Conservation (phyloP, 768 basidiomycete species). For the Pulveroboletus sp. region DNA sequence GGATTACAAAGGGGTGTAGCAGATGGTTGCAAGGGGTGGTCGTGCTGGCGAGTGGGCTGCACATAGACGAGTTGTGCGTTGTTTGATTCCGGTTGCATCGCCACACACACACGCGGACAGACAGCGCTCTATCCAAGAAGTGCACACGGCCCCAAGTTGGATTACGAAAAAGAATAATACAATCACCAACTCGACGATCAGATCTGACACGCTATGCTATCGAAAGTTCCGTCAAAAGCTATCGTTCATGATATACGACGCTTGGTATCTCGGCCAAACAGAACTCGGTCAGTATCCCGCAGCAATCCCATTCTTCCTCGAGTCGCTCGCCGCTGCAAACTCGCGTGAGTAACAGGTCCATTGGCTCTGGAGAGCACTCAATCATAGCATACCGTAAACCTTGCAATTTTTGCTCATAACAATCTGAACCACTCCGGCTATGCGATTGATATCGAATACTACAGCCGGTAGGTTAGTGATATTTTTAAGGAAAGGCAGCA, state of each 20-base stretch:
- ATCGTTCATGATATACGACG: too few species aligned
- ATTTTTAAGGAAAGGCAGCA: background rate
- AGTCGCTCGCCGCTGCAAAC: slow-evolving; percentile 75
- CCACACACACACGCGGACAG: background rate
- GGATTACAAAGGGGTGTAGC: background rate
- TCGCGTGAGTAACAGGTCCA: background rate
- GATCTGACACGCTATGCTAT: too few species aligned
- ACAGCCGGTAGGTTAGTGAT: slow-evolving; percentile 1
- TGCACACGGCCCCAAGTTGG: too few species aligned
- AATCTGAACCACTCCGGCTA: slow-evolving; percentile 72
- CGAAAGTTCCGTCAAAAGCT: background rate
- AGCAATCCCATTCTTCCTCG: slow-evolving; percentile 88
- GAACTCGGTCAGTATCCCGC: slow-evolving; percentile 61
- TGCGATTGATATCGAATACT: slow-evolving; percentile 66
- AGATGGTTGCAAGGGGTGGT: background rate
- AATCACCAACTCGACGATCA: too few species aligned
- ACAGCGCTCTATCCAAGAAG: too few species aligned
- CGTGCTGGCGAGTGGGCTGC: background rate
- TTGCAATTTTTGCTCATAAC: slow-evolving; percentile 46
- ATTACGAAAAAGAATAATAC: too few species aligned
- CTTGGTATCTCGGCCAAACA: too few species aligned
- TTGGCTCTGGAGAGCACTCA: background rate
- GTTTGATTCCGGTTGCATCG: slow-evolving; percentile 8
- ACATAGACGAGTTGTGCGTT: slow-evolving; percentile 15
- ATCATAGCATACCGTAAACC: slow-evolving; percentile 54